Evolutionary conservation across 2,329 filamentous ascomycete genomes (phyloP).

Genomic region (Pseudogymnoascus destructans): DNA sequence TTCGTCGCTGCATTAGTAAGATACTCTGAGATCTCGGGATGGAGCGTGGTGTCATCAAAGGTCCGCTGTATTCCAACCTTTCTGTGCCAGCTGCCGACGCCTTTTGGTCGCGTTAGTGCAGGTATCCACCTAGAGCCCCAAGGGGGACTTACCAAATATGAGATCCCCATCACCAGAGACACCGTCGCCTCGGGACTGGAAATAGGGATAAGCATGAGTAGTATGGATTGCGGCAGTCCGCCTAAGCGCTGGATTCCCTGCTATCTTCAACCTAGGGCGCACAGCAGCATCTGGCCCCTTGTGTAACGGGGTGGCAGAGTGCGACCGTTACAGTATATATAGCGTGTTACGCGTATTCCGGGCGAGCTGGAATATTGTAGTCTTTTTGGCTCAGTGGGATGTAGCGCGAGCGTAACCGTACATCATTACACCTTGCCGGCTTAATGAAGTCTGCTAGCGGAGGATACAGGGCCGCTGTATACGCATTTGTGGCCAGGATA

Average conservation of each 20-base stretch:
- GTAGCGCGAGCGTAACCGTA: too few species aligned
- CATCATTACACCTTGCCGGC: too few species aligned
- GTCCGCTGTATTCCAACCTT: conserved; percentile 30
- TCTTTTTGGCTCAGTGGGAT: too few species aligned
- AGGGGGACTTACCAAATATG: conserved; percentile 33
- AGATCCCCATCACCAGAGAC: conserved; percentile 30
- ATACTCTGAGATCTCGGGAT: conserved; percentile 30
- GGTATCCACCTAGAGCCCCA: background rate
- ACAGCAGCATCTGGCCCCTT: conserved; percentile 38
- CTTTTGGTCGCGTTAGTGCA: conserved; percentile 13
- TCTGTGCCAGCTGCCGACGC: conserved; percentile 29
- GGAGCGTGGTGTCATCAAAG: conserved; percentile 32
- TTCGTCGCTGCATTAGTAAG: conserved; percentile 27
- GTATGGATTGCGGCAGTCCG: conserved; percentile 20
- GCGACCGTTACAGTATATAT: too few species aligned
- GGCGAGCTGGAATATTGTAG: too few species aligned
- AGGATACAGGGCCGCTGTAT: conserved; percentile 34
- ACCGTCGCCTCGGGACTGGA: background rate
- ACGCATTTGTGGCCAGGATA: conserved; percentile 43
- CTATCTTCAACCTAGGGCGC: conserved; percentile 24
- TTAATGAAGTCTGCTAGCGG: conserved; percentile 32
- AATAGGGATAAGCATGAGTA: background rate
- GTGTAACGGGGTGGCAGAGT: too few species aligned
- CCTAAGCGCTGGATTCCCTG: conserved; percentile 22
- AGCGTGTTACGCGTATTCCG: too few species aligned